Conservation (phyloP, 306 rosid species). For the Vachellia collinsii region DNA sequence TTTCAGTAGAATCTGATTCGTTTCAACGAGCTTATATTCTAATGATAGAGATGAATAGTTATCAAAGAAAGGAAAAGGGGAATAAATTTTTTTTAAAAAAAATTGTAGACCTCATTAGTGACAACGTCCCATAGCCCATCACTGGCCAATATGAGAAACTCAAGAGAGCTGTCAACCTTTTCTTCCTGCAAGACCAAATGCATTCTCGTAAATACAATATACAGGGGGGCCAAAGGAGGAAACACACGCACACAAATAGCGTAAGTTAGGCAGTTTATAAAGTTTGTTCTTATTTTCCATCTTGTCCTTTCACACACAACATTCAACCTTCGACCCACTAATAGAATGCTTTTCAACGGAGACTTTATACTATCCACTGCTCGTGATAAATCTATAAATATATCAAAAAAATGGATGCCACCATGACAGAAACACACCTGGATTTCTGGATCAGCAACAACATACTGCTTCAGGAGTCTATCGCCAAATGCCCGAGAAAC, state of each 20-base stretch:
- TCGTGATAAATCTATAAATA: constrained; percentile 30
- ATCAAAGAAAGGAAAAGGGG: neutral
- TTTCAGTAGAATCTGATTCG: constrained; percentile 12
- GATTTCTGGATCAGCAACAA: constrained; percentile 99
- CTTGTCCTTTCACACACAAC: constrained; percentile 11
- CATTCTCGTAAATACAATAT: constrained; percentile 10
- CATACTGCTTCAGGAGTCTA: constrained; percentile 95
- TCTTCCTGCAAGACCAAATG: constrained; percentile 69
- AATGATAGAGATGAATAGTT: constrained; percentile 10
- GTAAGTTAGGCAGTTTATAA: constrained; percentile 11
- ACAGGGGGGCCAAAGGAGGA: neutral
- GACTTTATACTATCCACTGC: constrained; percentile 3
- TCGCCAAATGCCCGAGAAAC: constrained; percentile 99
- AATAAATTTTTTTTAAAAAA: neutral
- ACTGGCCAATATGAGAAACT: constrained; percentile 96
- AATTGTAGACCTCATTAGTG: constrained; percentile 78
- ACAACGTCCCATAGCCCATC: constrained; percentile 99
- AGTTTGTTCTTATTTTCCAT: constrained; percentile 2
- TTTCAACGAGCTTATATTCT: neutral
- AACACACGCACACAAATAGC: neutral
- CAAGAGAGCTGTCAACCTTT: constrained; percentile 87
- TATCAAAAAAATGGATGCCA: constrained; percentile 27
- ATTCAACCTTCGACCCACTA: constrained; percentile 9
- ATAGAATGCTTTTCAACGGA: constrained; percentile 10
- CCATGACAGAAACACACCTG: constrained; percentile 57